Conservation (phyloP, 208 protist species). For the Blastocrithidia nonstop region DNA sequence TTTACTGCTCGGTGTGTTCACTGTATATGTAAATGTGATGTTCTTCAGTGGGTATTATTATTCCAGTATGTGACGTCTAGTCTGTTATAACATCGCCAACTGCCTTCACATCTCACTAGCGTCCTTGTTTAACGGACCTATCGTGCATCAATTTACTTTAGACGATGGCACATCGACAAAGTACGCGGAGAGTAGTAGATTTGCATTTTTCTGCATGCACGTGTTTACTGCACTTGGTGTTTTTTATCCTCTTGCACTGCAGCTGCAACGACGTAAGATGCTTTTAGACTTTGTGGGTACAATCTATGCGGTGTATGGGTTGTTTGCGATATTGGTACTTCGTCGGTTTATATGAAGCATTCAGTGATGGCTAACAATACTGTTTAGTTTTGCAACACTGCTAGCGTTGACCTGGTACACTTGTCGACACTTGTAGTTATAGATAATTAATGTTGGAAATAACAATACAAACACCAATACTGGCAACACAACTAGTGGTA, state of each 20-base stretch:
- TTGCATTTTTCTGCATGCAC: conserved; percentile 71
- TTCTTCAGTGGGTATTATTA: too few species aligned
- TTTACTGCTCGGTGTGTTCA: conserved; percentile 18
- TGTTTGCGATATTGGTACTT: conserved; percentile 20
- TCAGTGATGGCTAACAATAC: conserved; percentile 38
- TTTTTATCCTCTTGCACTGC: conserved; percentile 30
- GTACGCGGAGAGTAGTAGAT: too few species aligned
- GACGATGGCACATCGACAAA: too few species aligned
- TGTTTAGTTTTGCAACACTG: conserved; percentile 12
- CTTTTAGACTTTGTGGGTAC: conserved; percentile 65
- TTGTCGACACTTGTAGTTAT: conserved; percentile 48
- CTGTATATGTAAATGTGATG: neutral
- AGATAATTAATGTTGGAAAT: conserved; percentile 18
- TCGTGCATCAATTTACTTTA: too few species aligned
- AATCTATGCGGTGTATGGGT: conserved; percentile 51
- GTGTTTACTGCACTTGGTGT: conserved; percentile 17
- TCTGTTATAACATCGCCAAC: too few species aligned
- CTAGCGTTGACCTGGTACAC: conserved; percentile 22
- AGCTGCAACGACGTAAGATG: conserved; percentile 66
- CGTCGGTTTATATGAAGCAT: conserved; percentile 19
- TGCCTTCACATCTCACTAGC: too few species aligned
- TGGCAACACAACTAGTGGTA: too few species aligned
- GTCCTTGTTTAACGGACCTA: too few species aligned
- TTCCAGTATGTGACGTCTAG: too few species aligned
- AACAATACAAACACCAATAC: neutral